Evolutionary conservation across 2,329 filamentous ascomycete genomes (phyloP), one percentile per base, ranked within the genome.

Genomic region (Aspergillus intermedius): DNA sequence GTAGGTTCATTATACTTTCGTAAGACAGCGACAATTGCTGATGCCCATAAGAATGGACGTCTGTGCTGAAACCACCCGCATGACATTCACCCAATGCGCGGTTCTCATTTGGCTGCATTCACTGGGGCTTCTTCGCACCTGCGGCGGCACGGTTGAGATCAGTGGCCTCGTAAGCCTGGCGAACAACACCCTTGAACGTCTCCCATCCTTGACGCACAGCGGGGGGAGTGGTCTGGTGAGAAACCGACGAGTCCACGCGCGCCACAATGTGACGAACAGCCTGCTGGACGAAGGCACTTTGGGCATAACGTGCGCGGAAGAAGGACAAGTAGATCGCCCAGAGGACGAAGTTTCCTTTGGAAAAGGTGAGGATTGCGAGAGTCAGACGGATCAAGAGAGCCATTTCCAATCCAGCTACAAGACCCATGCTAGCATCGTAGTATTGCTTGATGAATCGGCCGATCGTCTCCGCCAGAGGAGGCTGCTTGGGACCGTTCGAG

Each of bases 391-490:
- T 75, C 84, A 91, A 94, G 51, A 97, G 82, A 37, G 81, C 73
- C 58, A 97, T 88, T 76, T 98, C 93, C 50, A 98, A 87, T 42
- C 78, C 76, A 34, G 91, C 87, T 28, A 98, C 93, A 52, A 97
- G 77, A 49, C 87, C 88, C 93, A 98, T 98, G 71, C 89, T 95
- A 53, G 82, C 75, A 69, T 98, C 93, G 68, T 98, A 98, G 81
- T 97, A 96, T 68, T 90, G 83, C 83, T 97, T 97, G 70, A 98
- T 90, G 64, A 98, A 98, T 62, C 79, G 80, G 60, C 90, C 90
- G 69, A 98, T 95, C 59, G 78, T 81, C 54, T 96, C 90, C 47
- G 87, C 84, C 49, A 90, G 72, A 40, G 83, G 82, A 76, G 74
- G 74, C 82, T 74, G 60, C 55, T 68, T 67, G 12, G 80, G 66